Evolutionary conservation across 2,329 filamentous ascomycete species (phyloP), one percentile per base, ranked within the genome.

Genomic region (Fonsecaea nubica): DNA sequence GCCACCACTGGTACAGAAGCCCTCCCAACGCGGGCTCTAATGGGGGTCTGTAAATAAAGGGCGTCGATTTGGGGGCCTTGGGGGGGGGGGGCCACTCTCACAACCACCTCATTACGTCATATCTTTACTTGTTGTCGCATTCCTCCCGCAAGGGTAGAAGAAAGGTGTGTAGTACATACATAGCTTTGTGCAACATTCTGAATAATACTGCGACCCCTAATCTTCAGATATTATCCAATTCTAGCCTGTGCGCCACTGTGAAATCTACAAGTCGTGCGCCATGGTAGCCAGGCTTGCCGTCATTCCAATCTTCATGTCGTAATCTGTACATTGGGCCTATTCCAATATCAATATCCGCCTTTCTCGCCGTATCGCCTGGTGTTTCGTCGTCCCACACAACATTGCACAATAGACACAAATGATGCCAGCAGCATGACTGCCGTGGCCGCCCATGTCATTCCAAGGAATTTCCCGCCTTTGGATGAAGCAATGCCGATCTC

Each of bases 371-470:
- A 65, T 38, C 63, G 55, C 42, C 57, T 38, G 25, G 63, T 45
- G 48, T 53, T 67, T 10, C 50, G 60, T 52, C 67, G 59, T 2
- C 65, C 69, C 2, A 52, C 62, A 63, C 66, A 64, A 21, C 62
- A 64, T 45, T 73, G 72, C 8, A 77, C 73, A 63, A 76, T 76
- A 42, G 72, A 72, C 25, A 76, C 62, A 50, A 75, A 75, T 3
- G 76, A 63, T 4, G 71, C 69, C 33, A 75, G 35, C 8, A 82
- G 74, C 79, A 83, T 80, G 2, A 81, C 60, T 0, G 69, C 81
- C 0, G 84, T 84, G 0, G 85, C 82, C 1, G 83, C 82, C 87
- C 87, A 90, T 1, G 86, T 88, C 70, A 90, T 76, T 0, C 79
- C 81, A 60, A 89, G 72, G 71, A 88, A 89, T 70, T 84, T 85